These are phyloP conservation scores for Lentinula lateritia DNA, from an alignment of 768 basidiomycete genomes.

Conservation along the genomic window DNA sequence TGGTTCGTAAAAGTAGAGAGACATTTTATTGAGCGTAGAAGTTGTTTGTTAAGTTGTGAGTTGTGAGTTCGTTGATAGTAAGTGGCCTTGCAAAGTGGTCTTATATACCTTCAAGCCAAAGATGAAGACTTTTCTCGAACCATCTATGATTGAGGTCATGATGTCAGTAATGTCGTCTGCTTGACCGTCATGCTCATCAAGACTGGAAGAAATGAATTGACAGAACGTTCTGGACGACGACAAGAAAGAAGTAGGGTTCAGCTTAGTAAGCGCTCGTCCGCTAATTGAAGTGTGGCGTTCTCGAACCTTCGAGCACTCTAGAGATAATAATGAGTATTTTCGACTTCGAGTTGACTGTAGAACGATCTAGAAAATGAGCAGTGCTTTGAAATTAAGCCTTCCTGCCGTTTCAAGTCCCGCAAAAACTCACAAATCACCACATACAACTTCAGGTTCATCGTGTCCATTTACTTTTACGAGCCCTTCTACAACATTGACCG, in stretches of 20 bases:
- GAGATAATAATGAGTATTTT: not conserved
- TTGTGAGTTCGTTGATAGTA: not conserved
- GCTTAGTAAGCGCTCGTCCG: not conserved
- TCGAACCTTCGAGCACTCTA: not conserved
- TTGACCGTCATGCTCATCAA: not conserved
- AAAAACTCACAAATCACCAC: not conserved
- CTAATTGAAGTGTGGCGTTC: not conserved
- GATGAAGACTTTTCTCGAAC: not conserved
- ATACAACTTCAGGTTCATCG: not conserved
- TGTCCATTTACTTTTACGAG: constrained; percentile 34
- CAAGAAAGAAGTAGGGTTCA: not conserved
- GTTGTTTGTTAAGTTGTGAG: not conserved
- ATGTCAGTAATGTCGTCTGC: not conserved
- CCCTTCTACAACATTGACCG: constrained; percentile 40
- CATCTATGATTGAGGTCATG: not conserved
- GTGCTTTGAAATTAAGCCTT: not conserved
- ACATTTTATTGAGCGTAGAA: constrained; percentile 9
- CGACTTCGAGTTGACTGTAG: not conserved
- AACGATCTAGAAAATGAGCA: not conserved
- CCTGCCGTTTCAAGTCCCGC: not conserved
- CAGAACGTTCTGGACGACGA: not conserved
- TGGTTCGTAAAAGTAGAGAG: constrained; percentile 37
- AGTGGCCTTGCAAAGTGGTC: not conserved
- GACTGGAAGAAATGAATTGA: not conserved
- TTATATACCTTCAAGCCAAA: not conserved